phyloP scores from a whole-genome alignment of 1,139 yeast species.

The Williopsis jadinii region DNA sequence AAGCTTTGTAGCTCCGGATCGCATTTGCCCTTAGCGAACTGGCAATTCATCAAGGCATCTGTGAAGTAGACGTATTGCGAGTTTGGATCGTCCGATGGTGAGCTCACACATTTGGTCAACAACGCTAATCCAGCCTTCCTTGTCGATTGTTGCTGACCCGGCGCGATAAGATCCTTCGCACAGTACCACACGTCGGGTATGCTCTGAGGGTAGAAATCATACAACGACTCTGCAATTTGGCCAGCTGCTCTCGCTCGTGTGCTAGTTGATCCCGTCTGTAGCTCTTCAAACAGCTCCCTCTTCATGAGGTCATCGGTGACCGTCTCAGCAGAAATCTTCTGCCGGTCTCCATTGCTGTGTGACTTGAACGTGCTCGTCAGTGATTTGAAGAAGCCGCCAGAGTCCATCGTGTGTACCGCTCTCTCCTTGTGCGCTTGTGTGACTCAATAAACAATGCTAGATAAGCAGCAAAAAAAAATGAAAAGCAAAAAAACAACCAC shows the following conservation, averaged over 20 bases:
- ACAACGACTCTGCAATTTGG: slow-evolving; percentile 43
- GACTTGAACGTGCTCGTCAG: slow-evolving; percentile 45
- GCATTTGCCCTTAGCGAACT: slow-evolving; percentile 25
- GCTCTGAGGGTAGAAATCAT: slow-evolving; percentile 47
- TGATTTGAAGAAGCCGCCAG: slow-evolving; percentile 36
- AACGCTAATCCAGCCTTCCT: slow-evolving; percentile 51
- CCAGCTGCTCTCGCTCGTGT: slow-evolving; percentile 47
- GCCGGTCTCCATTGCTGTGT: slow-evolving; percentile 20
- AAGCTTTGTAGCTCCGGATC: slow-evolving; percentile 53
- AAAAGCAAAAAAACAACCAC: no score
- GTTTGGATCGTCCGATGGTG: slow-evolving; percentile 8
- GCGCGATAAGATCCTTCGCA: slow-evolving; percentile 48
- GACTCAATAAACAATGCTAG: no score
- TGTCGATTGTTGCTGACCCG: slow-evolving; percentile 33
- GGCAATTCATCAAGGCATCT: slow-evolving; percentile 47
- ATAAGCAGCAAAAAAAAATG: no score
- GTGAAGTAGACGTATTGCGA: slow-evolving; percentile 41
- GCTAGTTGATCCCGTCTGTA: slow-evolving; percentile 41
- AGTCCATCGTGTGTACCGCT: neutral
- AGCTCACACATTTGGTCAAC: slow-evolving; percentile 24
- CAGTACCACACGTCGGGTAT: slow-evolving; percentile 75
- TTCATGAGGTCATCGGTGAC: slow-evolving; percentile 13
- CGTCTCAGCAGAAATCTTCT: slow-evolving; percentile 20
- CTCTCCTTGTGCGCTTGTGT: no score
- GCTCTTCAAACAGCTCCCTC: slow-evolving; percentile 16